Evolutionary conservation across 2,329 filamentous ascomycete genomes (phyloP), one percentile per base, ranked within the genome.

Genomic region (Aspergillus fijiensis): DNA sequence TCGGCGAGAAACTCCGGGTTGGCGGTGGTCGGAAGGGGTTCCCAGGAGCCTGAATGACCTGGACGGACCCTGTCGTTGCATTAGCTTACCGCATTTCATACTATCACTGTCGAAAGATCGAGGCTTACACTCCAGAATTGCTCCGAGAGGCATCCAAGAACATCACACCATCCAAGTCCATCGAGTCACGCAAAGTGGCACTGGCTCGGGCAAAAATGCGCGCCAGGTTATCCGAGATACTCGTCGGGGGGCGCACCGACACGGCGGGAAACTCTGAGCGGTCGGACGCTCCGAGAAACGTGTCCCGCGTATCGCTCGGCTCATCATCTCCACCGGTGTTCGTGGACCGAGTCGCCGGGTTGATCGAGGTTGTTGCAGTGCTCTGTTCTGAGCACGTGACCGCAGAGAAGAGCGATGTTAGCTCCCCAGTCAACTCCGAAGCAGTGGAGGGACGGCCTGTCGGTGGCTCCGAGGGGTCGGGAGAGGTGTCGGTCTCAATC

Each of bases 161-260:
- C 0, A 72, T 67, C 2, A 69, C 66, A 4, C 78, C 79, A 23
- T 77, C 75, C 0, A 79, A 67, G 50, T 80, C 74, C 50, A 81
- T 69, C 0, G 79, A 76, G 29, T 79, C 70, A 3, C 76, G 70
- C 16, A 83, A 72, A 1, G 81, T 73, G 6, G 72, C 70, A 39
- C 79, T 78, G 5, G 80, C 81, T 21, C 76, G 77, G 0, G 76
- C 70, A 33, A 81, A 81, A 2, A 81, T 70, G 10, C 65, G 60
- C 2, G 56, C 42, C 19, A 70, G 63, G 1, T 65, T 65, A 42
- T 67, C 62, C 3, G 65, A 61, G 6, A 66, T 56, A 52, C 3
- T 67, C 65, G 11, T 11, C 4, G 25, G 39, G 6, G 29, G 27
- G 21, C 47, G 21, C 27, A 55, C 52, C 11, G 52, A 47, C 2